Base-by-base conservation (phyloP, 1,284 basidiomycete species). In the Irpex sp. region DNA sequence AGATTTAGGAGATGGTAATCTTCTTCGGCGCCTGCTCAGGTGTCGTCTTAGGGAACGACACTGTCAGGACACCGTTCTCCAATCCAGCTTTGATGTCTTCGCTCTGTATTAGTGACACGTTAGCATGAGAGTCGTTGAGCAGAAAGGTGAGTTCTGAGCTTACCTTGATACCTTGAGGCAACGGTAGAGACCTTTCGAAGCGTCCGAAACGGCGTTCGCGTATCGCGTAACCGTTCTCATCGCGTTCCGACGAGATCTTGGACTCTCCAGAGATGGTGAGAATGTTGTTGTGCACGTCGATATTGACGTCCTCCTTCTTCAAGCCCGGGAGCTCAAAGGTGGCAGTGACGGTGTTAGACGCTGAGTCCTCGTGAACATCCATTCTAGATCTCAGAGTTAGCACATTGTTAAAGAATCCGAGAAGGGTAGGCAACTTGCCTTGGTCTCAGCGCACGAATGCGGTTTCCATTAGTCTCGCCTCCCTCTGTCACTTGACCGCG, bases 241-340 rank as follows among this genome's bases (percentile, higher is more conserved):
- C 77, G n/a, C 68, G 70, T 4, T 78, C 53, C 21, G 67, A 46
- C 1, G 67, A 65, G 5, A 70, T 8, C 26, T 69, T 73, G 11
- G 61, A 70, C 70, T 82, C 78, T 1, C 78, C 81, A 19, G 77
- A 77, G 59, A 83, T 54, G 53, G 66, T 77, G 33, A 83, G 71
- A n/a, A 75, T 72, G 58, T 79, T 73, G 49, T 79, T 73, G 56
- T 78, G 73, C 36, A 81, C 67, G 54, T 83, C 78, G 47, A 83
- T 76, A 54, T 61, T 61, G 57, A 84, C 73, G 35, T 80, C 69
- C 8, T 80, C 75, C 21, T 77, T 75, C 68, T 74, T 78, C 57
- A 83, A 9, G 2, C 82, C 80, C 1, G 82, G 81, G 19, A 84
- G 68, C 60, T 84, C 81, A 56, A 84, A 81, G 1, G 74, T 72